Base-by-base conservation (phyloP, 768 basidiomycete species). In the Amanita jacksonii region DNA sequence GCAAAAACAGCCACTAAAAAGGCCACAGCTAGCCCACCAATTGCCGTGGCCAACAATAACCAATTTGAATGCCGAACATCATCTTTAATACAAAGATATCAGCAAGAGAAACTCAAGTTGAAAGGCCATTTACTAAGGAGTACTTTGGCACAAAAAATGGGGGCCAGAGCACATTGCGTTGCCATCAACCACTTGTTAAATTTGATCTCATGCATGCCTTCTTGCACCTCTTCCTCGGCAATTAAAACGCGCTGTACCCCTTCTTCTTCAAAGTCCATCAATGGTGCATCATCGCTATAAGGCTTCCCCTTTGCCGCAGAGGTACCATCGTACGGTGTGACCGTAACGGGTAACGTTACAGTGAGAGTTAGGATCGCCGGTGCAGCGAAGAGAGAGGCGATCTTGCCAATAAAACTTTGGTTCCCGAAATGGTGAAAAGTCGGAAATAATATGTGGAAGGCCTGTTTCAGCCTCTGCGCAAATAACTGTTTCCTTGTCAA, bases 301-400 rank as follows among this genome's bases (percentile, higher is more conserved):
- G 52, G 41, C 55, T 74, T 75, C 53, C 79, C 76, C 9, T 54
- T 58, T 3, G 66, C 54, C 12, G 52, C 46, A 13, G 54, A 55
- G 20, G 52, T 36, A 16, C 52, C 51, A 2, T 66, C 54, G 52
- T 79, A 79, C 3, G 76, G 72, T 8, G 70, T 78, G 22, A 86
- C 75, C 13, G 93, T 89, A 9, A 99, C 93, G 3, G 92, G 92
- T 8, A 98, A 66, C 0, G 94, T 97, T 15, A 98, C 50, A 0
- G 93, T 97, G 38, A 99, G 65, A 3, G 72, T 68, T 60, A 96
- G 66, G 1, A 99, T 79, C 1, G 91, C 89, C 1, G 94, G 94
- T 0, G 84, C 79, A 3, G 91, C 89, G 45, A 96, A 73, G 19
- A 94, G 51, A 0, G 81, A 76, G 0, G 85, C 84, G 23, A 87